phyloP scores from a whole-genome alignment of 495 filamentous ascomycete species.

The Aspergillus sparsus region DNA sequence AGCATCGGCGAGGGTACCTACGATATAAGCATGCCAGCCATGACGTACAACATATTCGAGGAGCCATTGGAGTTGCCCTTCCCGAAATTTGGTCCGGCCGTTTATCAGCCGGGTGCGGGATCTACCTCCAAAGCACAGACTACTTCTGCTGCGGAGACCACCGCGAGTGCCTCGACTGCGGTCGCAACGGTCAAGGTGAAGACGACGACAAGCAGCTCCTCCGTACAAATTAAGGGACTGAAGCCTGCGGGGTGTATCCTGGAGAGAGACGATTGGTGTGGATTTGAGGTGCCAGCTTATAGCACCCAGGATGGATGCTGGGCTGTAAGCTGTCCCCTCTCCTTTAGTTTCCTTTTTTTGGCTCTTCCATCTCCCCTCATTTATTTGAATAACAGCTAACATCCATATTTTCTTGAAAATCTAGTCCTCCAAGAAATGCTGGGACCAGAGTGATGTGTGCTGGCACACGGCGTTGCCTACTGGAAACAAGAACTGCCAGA shows the following conservation, averaged over 20 bases:
- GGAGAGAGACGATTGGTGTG: slow-evolving; percentile 74
- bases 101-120: slow-evolving; percentile 34
- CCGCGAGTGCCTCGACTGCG: too few species aligned
- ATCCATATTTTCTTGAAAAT: not conserved
- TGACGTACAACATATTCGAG: slow-evolving; percentile 65
- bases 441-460: slow-evolving; percentile 56
- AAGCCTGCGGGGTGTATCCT: slow-evolving; percentile 57
- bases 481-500: slow-evolving; percentile 56
- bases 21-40: slow-evolving; percentile 46
- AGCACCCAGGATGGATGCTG: slow-evolving; percentile 59
- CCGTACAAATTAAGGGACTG: slow-evolving; percentile 36
- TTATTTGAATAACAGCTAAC: not conserved
- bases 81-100: slow-evolving; percentile 57
- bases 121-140: slow-evolving; percentile 1
- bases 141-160: too few species aligned
- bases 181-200: too few species aligned
- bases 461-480: slow-evolving; percentile 57
- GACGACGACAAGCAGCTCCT: too few species aligned
- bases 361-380: too few species aligned
- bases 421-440: slow-evolving; percentile 54
- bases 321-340: slow-evolving; percentile 30
- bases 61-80: slow-evolving; percentile 50
- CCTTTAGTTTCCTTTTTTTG: not conserved
- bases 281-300: slow-evolving; percentile 56
- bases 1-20: slow-evolving; percentile 65